Conservation (phyloP, 768 basidiomycete genomes). For the Amylocystis lapponica region DNA sequence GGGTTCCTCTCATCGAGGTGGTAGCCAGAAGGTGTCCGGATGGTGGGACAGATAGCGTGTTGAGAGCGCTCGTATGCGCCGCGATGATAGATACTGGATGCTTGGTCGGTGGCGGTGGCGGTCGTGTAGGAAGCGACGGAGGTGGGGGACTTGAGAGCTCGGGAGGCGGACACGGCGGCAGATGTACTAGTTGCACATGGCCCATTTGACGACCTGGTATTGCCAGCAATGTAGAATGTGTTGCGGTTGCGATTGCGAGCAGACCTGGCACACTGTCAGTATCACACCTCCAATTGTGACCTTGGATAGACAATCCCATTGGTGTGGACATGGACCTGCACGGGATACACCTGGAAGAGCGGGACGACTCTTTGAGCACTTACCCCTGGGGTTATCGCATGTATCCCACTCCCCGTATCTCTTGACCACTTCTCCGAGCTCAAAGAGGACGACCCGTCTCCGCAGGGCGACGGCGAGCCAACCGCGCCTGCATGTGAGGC, state of each 20-base stretch:
- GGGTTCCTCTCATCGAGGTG: slow-evolving; percentile 75
- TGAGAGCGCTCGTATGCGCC: slow-evolving; percentile 76
- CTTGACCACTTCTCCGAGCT: slow-evolving; percentile 55
- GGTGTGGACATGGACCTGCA: too few relatives aligned
- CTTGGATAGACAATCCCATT: neutral
- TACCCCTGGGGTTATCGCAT: slow-evolving; percentile 79
- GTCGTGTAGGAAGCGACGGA: slow-evolving; percentile 42
- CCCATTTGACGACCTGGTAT: slow-evolving; percentile 84
- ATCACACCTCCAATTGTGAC: neutral
- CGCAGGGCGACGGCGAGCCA: slow-evolving; percentile 82
- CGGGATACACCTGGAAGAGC: neutral
- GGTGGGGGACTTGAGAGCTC: slow-evolving; percentile 50
- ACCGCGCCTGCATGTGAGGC: slow-evolving; percentile 72
- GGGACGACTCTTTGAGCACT: slow-evolving; percentile 19
- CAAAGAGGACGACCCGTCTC: slow-evolving; percentile 73
- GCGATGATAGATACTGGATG: slow-evolving; percentile 76
- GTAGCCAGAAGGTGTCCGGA: slow-evolving; percentile 82
- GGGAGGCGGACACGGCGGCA: slow-evolving; percentile 72
- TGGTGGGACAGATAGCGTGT: slow-evolving; percentile 69
- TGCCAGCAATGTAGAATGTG: slow-evolving; percentile 75
- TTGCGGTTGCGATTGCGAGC: slow-evolving; percentile 71
- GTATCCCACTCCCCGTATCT: slow-evolving; percentile 82
- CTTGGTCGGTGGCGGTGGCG: slow-evolving; percentile 51
- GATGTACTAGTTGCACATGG: slow-evolving; percentile 82
- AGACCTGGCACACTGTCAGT: slow-evolving; percentile 70